Conservation (phyloP, 257 asterid genomes). For the Jacaranda copaia region DNA sequence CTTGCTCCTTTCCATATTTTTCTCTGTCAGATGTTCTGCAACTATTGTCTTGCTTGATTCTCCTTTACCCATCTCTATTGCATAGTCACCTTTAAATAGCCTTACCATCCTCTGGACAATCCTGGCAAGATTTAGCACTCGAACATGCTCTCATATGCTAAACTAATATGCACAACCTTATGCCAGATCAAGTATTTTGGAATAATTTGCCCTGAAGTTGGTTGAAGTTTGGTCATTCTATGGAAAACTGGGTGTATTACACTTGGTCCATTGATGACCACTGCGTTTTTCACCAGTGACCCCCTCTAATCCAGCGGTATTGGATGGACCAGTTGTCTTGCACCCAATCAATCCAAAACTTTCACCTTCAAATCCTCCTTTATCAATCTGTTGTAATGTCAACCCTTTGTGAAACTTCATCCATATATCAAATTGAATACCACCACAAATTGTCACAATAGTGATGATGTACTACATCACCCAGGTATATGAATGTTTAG, state of each 20-base stretch:
- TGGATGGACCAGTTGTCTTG: background rate
- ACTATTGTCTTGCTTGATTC: background rate
- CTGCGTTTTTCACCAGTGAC: background rate
- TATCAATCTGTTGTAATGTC: background rate
- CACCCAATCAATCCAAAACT: background rate
- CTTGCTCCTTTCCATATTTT: background rate
- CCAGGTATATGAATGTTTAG: background rate
- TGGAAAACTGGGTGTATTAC: too few species aligned
- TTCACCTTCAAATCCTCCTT: background rate
- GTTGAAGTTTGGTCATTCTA: too few species aligned
- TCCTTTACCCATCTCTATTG: background rate
- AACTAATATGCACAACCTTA: background rate
- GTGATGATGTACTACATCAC: background rate
- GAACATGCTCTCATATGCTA: background rate
- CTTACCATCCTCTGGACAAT: background rate
- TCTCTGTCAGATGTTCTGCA: background rate
- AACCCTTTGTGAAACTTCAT: background rate
- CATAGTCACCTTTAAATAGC: background rate
- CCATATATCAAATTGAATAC: background rate
- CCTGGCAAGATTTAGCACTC: conserved; percentile 5
- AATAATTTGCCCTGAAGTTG: background rate
- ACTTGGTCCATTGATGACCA: background rate
- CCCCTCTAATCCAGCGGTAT: background rate
- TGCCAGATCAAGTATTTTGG: background rate
- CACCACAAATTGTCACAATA: background rate